A percentile compares a stretch with the other conserved stretches of the same genome.
Evolutionary conservation across 148 eudicot genomes (phyloP).

Genomic region (Arctostaphylos glauca): DNA sequence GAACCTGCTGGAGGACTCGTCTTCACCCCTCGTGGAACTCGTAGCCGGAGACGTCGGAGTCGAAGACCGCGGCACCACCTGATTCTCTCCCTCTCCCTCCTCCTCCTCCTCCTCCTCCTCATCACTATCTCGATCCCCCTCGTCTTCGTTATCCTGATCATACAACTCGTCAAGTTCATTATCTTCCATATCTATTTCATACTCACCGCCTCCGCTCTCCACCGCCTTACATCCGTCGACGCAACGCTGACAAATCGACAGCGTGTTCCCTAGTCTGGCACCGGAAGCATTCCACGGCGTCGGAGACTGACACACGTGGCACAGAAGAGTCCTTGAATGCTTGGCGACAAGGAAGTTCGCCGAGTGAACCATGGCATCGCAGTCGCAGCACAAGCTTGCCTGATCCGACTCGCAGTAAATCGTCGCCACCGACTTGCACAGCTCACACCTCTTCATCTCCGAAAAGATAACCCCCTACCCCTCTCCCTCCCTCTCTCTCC

Average conservation of each 20-base stretch:
- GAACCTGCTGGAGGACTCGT: conserved; percentile 16
- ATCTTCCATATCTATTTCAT: conserved; percentile 9
- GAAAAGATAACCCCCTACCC: neutral
- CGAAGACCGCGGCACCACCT: conserved; percentile 38
- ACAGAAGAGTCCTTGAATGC: conserved; percentile 41
- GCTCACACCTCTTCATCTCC: conserved; percentile 45
- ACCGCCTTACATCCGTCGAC: neutral
- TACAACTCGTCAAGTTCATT: neutral
- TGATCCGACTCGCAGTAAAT: conserved; percentile 51
- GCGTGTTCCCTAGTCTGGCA: conserved; percentile 23
- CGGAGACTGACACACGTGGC: conserved; percentile 43
- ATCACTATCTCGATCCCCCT: neutral
- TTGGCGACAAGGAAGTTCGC: conserved; percentile 62
- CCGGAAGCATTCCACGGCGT: conserved; percentile 53
- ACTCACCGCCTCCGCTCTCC: neutral
- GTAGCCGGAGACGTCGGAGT: neutral
- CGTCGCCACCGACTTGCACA: conserved; percentile 44
- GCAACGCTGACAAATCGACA: conserved; percentile 37
- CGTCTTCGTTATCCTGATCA: neutral
- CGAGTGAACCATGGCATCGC: conserved; percentile 53
- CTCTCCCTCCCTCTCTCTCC: neutral
- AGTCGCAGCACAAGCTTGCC: conserved; percentile 55
- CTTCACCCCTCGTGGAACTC: conserved; percentile 23
- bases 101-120: neutral
- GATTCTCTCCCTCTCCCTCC: conserved; percentile 26